Conservation (phyloP, 345 rosid species). For the Limnanthes douglasii region DNA sequence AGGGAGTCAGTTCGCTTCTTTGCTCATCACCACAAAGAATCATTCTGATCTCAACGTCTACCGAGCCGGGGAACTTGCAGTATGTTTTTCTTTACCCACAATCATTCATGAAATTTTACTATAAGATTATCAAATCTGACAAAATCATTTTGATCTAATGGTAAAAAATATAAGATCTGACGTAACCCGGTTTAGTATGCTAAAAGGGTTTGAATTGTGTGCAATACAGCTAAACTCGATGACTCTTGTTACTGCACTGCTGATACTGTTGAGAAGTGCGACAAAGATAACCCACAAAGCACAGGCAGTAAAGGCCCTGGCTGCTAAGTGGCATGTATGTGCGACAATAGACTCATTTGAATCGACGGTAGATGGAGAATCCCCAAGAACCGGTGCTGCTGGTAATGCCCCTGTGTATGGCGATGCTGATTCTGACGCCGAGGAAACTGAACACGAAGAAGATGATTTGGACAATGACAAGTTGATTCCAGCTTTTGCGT, state of each 20-base stretch:
- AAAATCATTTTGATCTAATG: too few species aligned
- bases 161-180: too few species aligned
- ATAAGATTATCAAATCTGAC: too few species aligned
- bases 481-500: slow-evolving; percentile 53
- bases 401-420: slow-evolving; percentile 7
- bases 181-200: background rate
- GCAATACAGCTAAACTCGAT: slow-evolving; percentile 58
- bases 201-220: background rate
- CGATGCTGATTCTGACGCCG: slow-evolving; percentile 24
- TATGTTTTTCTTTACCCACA: slow-evolving; percentile 13
- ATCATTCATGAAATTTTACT: slow-evolving; percentile 1
- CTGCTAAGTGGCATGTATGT: slow-evolving; percentile 89
- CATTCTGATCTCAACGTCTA: slow-evolving; percentile 34
- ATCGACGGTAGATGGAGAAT: slow-evolving; percentile 44
- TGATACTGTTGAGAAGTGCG: slow-evolving; percentile 64
- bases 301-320: slow-evolving; percentile 71
- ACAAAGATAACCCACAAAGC: slow-evolving; percentile 94
- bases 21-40: slow-evolving; percentile 64
- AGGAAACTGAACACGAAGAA: slow-evolving; percentile 50
- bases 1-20: slow-evolving; percentile 69
- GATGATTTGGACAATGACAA: slow-evolving; percentile 68
- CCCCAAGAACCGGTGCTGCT: slow-evolving; percentile 26
- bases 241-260: slow-evolving; percentile 47
- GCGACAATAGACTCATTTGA: slow-evolving; percentile 69
- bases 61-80: slow-evolving; percentile 83